Evolutionary conservation across 805 yeast species (phyloP).

Genomic region (Ogataea sp.): DNA sequence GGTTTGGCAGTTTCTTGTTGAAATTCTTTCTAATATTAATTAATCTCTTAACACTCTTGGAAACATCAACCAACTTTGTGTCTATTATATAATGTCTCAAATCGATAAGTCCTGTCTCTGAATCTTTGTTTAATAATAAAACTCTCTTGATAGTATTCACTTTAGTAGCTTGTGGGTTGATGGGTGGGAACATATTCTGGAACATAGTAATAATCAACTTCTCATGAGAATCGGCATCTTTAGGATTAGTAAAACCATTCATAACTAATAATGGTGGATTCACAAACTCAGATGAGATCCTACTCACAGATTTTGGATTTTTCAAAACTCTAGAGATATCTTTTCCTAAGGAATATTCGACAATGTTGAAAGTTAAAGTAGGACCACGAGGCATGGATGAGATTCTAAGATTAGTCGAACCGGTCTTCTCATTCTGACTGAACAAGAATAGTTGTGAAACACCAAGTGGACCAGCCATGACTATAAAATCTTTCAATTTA

Average conservation of each 20-base stretch:
- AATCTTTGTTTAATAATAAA: conserved; percentile 67
- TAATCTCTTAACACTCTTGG: conserved; percentile 63
- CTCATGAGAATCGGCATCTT: conserved; percentile 60
- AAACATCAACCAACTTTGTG: conserved; percentile 75
- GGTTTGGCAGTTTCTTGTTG: conserved; percentile 61
- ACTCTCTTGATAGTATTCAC: conserved; percentile 76
- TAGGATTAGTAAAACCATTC: conserved; percentile 78
- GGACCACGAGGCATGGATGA: conserved; percentile 94
- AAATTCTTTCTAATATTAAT: conserved; percentile 52
- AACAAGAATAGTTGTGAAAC: conserved; percentile 84
- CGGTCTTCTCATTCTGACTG: conserved; percentile 70
- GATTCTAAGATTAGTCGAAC: conserved; percentile 74
- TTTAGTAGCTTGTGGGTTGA: conserved; percentile 75
- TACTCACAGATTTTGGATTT: conserved; percentile 71
- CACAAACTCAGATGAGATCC: conserved; percentile 52
- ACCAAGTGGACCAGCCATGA: conserved; percentile 97
- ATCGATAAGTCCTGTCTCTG: conserved; percentile 66
- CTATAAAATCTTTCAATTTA: conserved; percentile 85
- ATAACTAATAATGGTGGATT: conserved; percentile 87
- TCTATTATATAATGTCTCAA: conserved; percentile 85
- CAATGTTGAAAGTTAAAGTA: conserved; percentile 73
- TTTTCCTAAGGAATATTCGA: conserved; percentile 69
- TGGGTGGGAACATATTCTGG: conserved; percentile 94
- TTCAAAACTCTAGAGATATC: conserved; percentile 67
- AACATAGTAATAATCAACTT: conserved; percentile 80